Percentiles rank a stretch among this genome's conserved stretches.
Conservation (phyloP, 73 alveolate species). For the Paramecium caudatum region DNA sequence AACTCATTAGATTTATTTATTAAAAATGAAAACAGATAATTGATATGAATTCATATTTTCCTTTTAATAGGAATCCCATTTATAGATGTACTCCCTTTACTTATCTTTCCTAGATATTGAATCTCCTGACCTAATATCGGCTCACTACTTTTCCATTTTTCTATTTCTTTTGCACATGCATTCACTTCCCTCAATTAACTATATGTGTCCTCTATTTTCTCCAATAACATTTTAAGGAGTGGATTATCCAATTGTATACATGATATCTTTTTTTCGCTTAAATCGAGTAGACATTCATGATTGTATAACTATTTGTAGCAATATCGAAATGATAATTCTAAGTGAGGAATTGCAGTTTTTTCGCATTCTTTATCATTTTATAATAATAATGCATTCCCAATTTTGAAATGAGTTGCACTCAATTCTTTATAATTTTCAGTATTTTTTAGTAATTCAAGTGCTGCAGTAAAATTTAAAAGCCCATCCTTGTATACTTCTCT, state of each 20-base stretch:
- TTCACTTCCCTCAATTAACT: constrained; percentile 22
- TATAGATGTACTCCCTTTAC: not conserved
- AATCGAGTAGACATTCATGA: constrained; percentile 17
- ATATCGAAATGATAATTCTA: not conserved
- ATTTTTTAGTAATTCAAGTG: not conserved
- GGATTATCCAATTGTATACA: not conserved
- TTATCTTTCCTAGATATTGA: constrained; percentile 26
- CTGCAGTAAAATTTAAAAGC: constrained; percentile 4
- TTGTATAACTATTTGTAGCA: not conserved
- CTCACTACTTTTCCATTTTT: constrained; percentile 24
- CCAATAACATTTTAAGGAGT: constrained; percentile 6
- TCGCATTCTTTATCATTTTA: constrained; percentile 46
- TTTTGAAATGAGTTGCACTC: constrained; percentile 60
- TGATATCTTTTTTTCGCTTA: constrained; percentile 26
- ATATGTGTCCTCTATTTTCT: constrained; percentile 60
- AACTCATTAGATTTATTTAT: constrained; percentile 20
- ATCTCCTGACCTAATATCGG: constrained; percentile 33
- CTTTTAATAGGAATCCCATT: constrained; percentile 6
- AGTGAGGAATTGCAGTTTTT: not conserved
- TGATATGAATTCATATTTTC: not conserved
- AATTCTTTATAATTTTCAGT: constrained; percentile 51
- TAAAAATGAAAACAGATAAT: not conserved
- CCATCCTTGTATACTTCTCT: constrained; percentile 64
- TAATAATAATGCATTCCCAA: constrained; percentile 40
- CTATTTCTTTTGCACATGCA: constrained; percentile 27